phyloP scores from a whole-genome alignment of 805 yeast species.

The Lipomyces lipofer region DNA sequence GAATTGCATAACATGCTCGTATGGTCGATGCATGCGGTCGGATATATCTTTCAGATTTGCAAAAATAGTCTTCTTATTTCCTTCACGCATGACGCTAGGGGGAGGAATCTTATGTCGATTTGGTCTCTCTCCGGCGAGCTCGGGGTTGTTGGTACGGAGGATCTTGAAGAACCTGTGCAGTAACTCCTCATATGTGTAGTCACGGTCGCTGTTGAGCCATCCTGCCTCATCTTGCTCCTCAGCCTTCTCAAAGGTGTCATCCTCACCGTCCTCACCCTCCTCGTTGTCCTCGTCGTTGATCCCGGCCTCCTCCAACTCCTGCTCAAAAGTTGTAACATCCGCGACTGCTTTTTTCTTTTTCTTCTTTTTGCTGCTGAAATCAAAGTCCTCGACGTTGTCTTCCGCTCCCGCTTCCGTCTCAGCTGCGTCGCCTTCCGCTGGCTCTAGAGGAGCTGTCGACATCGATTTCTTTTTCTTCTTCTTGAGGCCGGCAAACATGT shows the following conservation, averaged over 20 bases:
- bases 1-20: conserved; percentile 95
- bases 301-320: conserved; percentile 88
- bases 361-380: conserved; percentile 68
- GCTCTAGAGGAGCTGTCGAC: conserved; percentile 37
- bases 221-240: conserved; percentile 32
- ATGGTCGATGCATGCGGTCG: conserved; percentile 90
- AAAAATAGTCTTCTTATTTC: conserved; percentile 92
- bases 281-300: conserved; percentile 51
- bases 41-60: conserved; percentile 95
- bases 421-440: conserved; percentile 35
- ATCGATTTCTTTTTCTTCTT: conserved; percentile 78
- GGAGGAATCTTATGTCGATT: conserved; percentile 96
- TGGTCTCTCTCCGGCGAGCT: conserved; percentile 93
- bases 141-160: conserved; percentile 92
- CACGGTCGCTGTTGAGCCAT: conserved; percentile 47
- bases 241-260: conserved; percentile 36
- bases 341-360: conserved; percentile 65
- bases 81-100: conserved; percentile 95
- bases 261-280: conserved; percentile 14
- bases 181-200: conserved; percentile 72
- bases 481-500: conserved; percentile 75
- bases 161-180: conserved; percentile 83
- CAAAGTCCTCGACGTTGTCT: conserved; percentile 36
- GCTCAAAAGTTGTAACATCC: conserved; percentile 79
- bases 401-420: conserved; percentile 26